Evolutionary conservation across 2,329 filamentous ascomycete species (phyloP).

Genomic region (Helminthosporium solani): DNA sequence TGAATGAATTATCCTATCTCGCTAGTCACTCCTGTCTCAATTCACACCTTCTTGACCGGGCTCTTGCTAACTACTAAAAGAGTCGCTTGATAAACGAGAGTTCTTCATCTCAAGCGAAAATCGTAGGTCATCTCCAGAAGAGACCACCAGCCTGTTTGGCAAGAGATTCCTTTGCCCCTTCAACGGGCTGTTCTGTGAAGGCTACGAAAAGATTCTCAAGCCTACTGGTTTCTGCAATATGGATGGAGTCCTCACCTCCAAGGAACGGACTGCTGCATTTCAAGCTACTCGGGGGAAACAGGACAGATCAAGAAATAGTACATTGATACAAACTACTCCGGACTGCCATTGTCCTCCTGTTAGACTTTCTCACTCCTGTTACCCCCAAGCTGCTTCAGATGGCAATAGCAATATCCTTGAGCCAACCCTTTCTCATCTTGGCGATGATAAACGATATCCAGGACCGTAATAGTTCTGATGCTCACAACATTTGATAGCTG

Average conservation of each 20-base stretch:
- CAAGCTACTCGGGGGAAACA: constrained; percentile 16
- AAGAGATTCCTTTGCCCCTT: constrained; percentile 42
- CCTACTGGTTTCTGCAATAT: constrained; percentile 24
- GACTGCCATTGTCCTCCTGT: constrained; percentile 18
- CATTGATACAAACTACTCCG: constrained; percentile 17
- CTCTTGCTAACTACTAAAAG: constrained; percentile 27
- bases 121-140: constrained; percentile 34
- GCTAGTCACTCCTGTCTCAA: constrained; percentile 15
- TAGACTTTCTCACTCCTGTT: constrained; percentile 22
- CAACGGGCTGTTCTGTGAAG: constrained; percentile 34
- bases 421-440: constrained; percentile 7
- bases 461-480: constrained; percentile 2
- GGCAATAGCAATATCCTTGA: constrained; percentile 11
- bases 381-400: constrained; percentile 16
- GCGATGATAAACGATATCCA: constrained; percentile 6
- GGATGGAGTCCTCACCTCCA: constrained; percentile 26
- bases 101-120: constrained; percentile 19
- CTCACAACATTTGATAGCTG: constrained; percentile 19
- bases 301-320: constrained; percentile 5
- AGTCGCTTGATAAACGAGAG: constrained; percentile 28
- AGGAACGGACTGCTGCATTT: constrained; percentile 15
- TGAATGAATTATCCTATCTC: constrained; percentile 12
- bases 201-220: constrained; percentile 25
- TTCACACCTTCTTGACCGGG: constrained; percentile 21
- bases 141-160: constrained; percentile 39